These are phyloP conservation scores for Phyllosticta citrichinensis DNA, from an alignment of 2,329 filamentous ascomycete species.

Conservation along the genomic window DNA sequence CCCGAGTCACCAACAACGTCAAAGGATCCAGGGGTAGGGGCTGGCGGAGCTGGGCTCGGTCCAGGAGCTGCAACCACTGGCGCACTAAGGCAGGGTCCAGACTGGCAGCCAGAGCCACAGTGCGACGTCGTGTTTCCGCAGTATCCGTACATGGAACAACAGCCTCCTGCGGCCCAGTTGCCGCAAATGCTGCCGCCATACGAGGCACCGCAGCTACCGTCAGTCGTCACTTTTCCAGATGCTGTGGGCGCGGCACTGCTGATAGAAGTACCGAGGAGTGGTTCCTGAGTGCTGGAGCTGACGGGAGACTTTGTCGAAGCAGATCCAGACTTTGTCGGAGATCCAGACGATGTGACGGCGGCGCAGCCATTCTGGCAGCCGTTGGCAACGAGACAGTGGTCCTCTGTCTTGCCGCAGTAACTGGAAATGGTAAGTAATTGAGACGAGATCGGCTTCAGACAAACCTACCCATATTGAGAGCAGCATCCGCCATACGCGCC, in stretches of 20 bases:
- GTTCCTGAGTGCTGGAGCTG: slow-evolving; percentile 15
- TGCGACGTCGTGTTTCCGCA: slow-evolving; percentile 40
- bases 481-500: slow-evolving; percentile 17
- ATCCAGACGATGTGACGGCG: slow-evolving; percentile 11
- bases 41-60: slow-evolving; percentile 36
- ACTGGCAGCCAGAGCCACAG: slow-evolving; percentile 49
- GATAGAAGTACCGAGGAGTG: slow-evolving; percentile 24
- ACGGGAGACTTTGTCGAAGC: slow-evolving; percentile 22
- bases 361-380: slow-evolving; percentile 33
- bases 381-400: slow-evolving; percentile 26
- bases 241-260: slow-evolving; percentile 12
- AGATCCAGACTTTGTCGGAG: slow-evolving; percentile 5
- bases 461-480: slow-evolving; percentile 15
- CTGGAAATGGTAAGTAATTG: slow-evolving; percentile 13
- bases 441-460: background rate
- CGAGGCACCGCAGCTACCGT: slow-evolving; percentile 44
- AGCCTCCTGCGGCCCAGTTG: slow-evolving; percentile 42
- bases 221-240: slow-evolving; percentile 30
- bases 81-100: slow-evolving; percentile 39
- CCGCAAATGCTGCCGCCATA: slow-evolving; percentile 43
- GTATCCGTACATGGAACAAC: slow-evolving; percentile 50
- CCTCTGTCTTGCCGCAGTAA: slow-evolving; percentile 28
- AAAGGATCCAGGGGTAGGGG: slow-evolving; percentile 38
- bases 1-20: slow-evolving; percentile 44
- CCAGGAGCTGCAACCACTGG: slow-evolving; percentile 31